Base-by-base conservation (phyloP, 2,329 filamentous ascomycete species). In the Elsinoe necatrix region DNA sequence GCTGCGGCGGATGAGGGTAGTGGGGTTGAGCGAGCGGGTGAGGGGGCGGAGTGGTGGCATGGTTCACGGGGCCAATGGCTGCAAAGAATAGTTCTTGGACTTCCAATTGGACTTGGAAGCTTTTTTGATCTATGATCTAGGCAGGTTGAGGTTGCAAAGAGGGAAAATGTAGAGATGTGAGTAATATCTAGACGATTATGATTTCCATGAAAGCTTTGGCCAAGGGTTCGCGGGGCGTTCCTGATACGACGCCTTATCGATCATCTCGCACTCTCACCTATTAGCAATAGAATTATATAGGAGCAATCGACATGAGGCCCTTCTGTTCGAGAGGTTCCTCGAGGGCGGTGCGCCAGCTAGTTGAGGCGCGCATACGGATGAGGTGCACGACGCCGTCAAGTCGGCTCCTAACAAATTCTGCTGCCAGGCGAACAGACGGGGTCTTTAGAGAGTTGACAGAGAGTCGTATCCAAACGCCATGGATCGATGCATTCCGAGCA, bases 381-480 rank as follows among this genome's bases (percentile, higher is more conserved):
- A n/a, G 27, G 27, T 29, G 4, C 27, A 29, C 27, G 9, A 9
- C 9, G 9, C 27, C 27, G 4, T 41, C 20, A 18, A 56, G 18
- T 14, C 50, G 34, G 12, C 21, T 35, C 23, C 18, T 54, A 31
- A 45, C 56, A 20, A 56, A 54, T 18, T 42, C 52, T 51, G 39
- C 31, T 21, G 18, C 20, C 5, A 64, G 59, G 37, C 62, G 57
- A 14, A 81, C 78, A 14, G 80, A 83, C 69, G 81, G 81, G 2
- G 80, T 84, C n/a, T 83, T 82, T 64, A 72, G 74, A 48, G 80
- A 77, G 55, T 70, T 84, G 54, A 81, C 80, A 50, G 76, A 77
- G 16, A 79, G 80, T 71, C 73, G 81, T 43, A 79, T 84, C 6
- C 80, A 80, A 59, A 84, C 78, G n/a, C 83, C 84, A 25, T 87